Evolutionary conservation across 371 early-diverging fungal species (phyloP), one percentile per base, ranked within the genome.

Genomic region (Mortierella sp.): DNA sequence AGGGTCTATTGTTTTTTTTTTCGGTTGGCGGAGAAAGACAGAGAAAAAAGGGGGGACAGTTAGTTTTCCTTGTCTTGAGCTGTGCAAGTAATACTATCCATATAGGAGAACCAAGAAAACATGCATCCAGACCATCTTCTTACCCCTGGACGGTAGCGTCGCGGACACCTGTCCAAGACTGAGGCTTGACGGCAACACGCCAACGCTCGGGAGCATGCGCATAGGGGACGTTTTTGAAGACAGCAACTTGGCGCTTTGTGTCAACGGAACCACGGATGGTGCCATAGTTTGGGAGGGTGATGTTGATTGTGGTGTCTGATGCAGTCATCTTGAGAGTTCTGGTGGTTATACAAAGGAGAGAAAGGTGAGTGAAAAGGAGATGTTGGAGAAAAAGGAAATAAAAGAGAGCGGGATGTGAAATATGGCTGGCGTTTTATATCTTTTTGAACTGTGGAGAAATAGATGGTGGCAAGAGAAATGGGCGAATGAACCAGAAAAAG

Each of bases 101-200:
- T 48, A 48, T 9, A 24, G 13, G 54, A 54, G 24, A 3, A 6
- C 52, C 16, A 19, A 52, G 21, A 5, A 54, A 24, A 2, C 54
- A 24, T 54, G 24, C 24, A 54, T 24, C 13, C 1, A 10, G 7
- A 55, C 55, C 3, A 55, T 24, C 0, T 10, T 24, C 38, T 55
- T 79, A 82, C 83, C 80, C 82, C 48, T 79, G 80, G 11, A 77
- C 48, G 11, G 82, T 82, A 1, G 87, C 83, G 72, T 86, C 87
- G 7, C 77, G 87, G 60, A 82, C 74, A 13, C 83, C 87, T 3
- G 79, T 48, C 87, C 87, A 86, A 13, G 80, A 71, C 60, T 82
- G 63, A 24, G 75, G 58, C 65, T 80, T 79, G 76, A 76, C 70
- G 21, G 83, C 83, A 19, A 78, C 73, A 13, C 78, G 78, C 84